phyloP scores from a whole-genome alignment of 163 green algal species.

The Scenedesmus sp. region DNA sequence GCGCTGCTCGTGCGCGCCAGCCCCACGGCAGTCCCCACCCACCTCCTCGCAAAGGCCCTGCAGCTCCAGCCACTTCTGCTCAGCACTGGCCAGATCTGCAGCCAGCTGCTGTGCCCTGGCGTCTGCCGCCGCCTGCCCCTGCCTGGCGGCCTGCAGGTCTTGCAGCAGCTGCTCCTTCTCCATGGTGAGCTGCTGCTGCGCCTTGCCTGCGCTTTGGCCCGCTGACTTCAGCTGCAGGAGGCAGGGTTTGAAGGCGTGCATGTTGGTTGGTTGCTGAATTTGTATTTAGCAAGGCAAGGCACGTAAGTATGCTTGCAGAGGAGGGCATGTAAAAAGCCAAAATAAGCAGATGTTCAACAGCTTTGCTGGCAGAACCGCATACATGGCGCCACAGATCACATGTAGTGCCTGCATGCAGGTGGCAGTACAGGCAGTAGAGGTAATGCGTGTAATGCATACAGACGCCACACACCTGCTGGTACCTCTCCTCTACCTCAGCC shows the following conservation, averaged over 20 bases:
- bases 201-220: background rate
- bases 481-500: background rate
- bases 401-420: background rate
- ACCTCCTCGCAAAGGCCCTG: background rate
- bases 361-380: background rate
- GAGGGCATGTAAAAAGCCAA: too few species aligned
- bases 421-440: background rate
- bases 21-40: background rate
- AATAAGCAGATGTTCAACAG: background rate
- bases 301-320: too few species aligned
- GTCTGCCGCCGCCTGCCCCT: background rate
- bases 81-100: background rate
- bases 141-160: background rate
- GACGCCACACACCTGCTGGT: background rate
- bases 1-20: too few species aligned
- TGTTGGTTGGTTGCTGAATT: too few species aligned
- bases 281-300: too few species aligned
- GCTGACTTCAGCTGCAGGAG: background rate
- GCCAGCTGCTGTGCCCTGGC: background rate
- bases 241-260: background rate
- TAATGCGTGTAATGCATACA: background rate
- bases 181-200: background rate
- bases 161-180: conserved; percentile 8
- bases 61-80: conserved; percentile 14
- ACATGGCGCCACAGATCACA: background rate